Percentiles rank a stretch among this genome's conserved stretches.
Conservation (phyloP, 129 eudicot species). For the Centella asiatica region DNA sequence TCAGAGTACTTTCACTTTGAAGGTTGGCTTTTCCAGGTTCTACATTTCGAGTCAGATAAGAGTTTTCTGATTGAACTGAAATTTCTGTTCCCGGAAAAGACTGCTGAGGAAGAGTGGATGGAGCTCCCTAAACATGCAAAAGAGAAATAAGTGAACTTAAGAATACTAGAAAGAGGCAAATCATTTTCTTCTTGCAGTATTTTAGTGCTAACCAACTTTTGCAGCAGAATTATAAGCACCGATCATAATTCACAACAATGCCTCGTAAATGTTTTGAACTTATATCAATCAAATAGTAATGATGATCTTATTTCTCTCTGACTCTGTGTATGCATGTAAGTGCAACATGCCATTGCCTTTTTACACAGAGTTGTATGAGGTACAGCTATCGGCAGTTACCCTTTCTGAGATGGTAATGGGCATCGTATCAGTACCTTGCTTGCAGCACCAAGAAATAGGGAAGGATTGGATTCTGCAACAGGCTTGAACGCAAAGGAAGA, state of each 20-base stretch:
- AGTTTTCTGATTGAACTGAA: constrained; percentile 34
- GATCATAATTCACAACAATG: neutral
- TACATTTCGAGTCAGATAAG: constrained; percentile 28
- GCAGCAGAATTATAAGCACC: neutral
- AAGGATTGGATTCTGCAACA: constrained; percentile 33
- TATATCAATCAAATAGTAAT: neutral
- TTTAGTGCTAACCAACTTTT: neutral
- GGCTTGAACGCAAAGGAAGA: constrained; percentile 66
- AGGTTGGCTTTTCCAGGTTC: constrained; percentile 19
- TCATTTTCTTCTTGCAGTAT: neutral
- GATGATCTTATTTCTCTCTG: neutral
- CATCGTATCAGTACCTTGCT: constrained; percentile 35
- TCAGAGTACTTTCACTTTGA: constrained; percentile 13
- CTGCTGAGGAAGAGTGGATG: constrained; percentile 41
- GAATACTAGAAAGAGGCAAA: neutral
- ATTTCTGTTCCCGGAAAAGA: constrained; percentile 37
- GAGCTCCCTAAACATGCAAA: constrained; percentile 25
- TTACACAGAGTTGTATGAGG: neutral
- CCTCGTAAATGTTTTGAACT: neutral
- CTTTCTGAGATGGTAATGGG: neutral
- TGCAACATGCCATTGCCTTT: neutral
- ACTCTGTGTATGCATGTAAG: neutral
- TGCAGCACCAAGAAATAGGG: constrained; percentile 28
- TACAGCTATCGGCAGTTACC: too few relatives aligned
- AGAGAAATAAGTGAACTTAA: neutral